These are phyloP conservation scores for Yarrowia bubula DNA, from an alignment of 805 yeast species.

Conservation along the genomic window DNA sequence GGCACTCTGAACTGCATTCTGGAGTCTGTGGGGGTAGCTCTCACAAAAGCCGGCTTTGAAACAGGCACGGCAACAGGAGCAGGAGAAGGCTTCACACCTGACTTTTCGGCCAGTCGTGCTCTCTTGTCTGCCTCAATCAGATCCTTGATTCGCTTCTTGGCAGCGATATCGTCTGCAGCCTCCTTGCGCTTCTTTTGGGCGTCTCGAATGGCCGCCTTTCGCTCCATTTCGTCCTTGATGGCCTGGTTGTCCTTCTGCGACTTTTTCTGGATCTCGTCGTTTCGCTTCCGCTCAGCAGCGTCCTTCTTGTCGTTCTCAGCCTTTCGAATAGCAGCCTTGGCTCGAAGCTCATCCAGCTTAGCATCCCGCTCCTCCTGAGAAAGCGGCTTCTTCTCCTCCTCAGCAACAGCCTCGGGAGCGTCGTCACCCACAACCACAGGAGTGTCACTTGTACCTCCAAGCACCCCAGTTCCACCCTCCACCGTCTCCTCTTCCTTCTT, in stretches of 20 bases:
- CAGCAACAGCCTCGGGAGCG: neutral
- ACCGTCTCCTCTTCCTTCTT: constrained; percentile 28
- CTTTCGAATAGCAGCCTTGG: constrained; percentile 37
- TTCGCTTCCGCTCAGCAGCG: constrained; percentile 34
- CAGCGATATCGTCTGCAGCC: constrained; percentile 36
- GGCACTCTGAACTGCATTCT: constrained; percentile 33
- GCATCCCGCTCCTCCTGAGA: constrained; percentile 37
- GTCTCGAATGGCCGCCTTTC: constrained; percentile 37
- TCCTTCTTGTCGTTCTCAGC: constrained; percentile 38
- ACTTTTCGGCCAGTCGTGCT: constrained; percentile 34
- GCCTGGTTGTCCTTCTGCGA: constrained; percentile 35
- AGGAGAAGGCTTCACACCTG: constrained; percentile 30
- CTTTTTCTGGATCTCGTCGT: constrained; percentile 37
- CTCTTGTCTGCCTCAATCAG: constrained; percentile 41
- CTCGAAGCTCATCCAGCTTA: constrained; percentile 37
- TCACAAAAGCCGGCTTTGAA: constrained; percentile 22
- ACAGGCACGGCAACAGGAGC: constrained; percentile 28
- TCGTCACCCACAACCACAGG: constrained; percentile 24
- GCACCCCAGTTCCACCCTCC: neutral
- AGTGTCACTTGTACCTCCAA: neutral
- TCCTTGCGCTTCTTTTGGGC: constrained; percentile 38
- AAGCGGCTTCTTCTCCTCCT: constrained; percentile 29
- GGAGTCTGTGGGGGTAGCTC: constrained; percentile 33
- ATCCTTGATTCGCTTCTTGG: constrained; percentile 37
- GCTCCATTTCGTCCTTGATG: constrained; percentile 37